Conservation (phyloP, 169 alveolate species). For the Theileria luwenshuni region DNA sequence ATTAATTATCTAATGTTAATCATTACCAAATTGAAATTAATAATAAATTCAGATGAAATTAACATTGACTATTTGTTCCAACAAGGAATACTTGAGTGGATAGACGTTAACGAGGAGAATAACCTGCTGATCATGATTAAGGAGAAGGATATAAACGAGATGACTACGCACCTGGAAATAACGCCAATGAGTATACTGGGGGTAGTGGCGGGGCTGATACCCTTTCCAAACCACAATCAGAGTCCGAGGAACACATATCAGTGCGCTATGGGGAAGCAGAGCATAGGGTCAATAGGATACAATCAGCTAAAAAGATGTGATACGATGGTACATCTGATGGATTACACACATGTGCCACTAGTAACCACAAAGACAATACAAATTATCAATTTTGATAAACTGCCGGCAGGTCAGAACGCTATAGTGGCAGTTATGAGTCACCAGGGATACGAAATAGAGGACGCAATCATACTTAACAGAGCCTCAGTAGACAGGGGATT, state of each 20-base stretch:
- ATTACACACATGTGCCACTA: conserved; percentile 98
- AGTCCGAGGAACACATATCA: conserved; percentile 99
- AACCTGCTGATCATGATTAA: conserved; percentile 93
- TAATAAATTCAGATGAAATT: conserved; percentile 79
- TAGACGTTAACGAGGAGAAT: conserved; percentile 99
- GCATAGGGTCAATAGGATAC: conserved; percentile 98
- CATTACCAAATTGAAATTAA: too few relatives aligned
- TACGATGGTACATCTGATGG: conserved; percentile 90
- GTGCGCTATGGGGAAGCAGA: conserved; percentile 99
- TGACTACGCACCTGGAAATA: conserved; percentile 98
- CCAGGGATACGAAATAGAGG: conserved; percentile 99
- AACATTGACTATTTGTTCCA: conserved; percentile 68
- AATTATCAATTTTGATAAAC: conserved; percentile 91
- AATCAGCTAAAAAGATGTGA: conserved; percentile 92
- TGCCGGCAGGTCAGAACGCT: conserved; percentile 99
- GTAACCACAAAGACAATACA: conserved; percentile 97
- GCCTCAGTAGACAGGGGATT: conserved; percentile 99
- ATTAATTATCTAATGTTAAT: too few relatives aligned
- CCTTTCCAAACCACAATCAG: conserved; percentile 99
- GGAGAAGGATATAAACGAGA: conserved; percentile 85
- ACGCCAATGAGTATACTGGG: conserved; percentile 98
- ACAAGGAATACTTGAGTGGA: conserved; percentile 96
- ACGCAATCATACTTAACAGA: conserved; percentile 96
- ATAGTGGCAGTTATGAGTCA: conserved; percentile 99
- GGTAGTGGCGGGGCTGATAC: conserved; percentile 98